Evolutionary conservation across 805 yeast genomes (phyloP), one percentile per base, ranked within the genome.

Genomic region (Candida coquimbonensis): DNA sequence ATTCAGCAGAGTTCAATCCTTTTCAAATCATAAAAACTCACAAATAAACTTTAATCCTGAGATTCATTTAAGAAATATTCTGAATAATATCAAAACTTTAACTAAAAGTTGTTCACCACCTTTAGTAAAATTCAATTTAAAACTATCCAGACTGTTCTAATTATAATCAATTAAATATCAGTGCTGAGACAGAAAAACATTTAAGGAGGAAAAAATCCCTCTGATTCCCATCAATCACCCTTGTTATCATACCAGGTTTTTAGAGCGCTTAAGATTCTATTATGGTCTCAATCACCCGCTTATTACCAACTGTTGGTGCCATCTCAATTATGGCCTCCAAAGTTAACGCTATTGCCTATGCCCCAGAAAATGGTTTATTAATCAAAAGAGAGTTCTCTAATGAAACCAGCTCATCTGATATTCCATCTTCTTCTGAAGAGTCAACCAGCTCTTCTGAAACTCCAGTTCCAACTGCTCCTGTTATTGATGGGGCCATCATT

Each of bases 251-350:
- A 14, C 8, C 9, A 32, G 5, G 7, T 14, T 4, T n/a, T n/a
- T 19, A n/a, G 4, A n/a, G 16, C 11, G 35, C 5, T n/a, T n/a
- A 13, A 32, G 17, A 13, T 7, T 26, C 24, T 13, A 37, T 19
- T 17, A 50, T 50, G 52, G 53, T 49, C 40, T 50, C 52, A 29
- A 36, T 50, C 49, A 40, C 48, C 36, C 48, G 48, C 29, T 44
- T 50, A 25, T 25, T 46, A n/a, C 21, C 41, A 14, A 34, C 47
- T 25, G 45, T 43, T 12, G 40, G 50, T 31, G 41, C 47, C 25
- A 21, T 44, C 14, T 39, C 43, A 1, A 8, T 44, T 38, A 39
- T 36, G 40, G 29, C 32, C 7, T 13, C 43, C 14, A 35, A 44
- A 39, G 39, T 39, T 26, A 12, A 40, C n/a, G 39, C 46, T 7